These are phyloP conservation scores for Allium sativum DNA, from an alignment of 106 monocot genomes.

Conservation along the genomic window DNA sequence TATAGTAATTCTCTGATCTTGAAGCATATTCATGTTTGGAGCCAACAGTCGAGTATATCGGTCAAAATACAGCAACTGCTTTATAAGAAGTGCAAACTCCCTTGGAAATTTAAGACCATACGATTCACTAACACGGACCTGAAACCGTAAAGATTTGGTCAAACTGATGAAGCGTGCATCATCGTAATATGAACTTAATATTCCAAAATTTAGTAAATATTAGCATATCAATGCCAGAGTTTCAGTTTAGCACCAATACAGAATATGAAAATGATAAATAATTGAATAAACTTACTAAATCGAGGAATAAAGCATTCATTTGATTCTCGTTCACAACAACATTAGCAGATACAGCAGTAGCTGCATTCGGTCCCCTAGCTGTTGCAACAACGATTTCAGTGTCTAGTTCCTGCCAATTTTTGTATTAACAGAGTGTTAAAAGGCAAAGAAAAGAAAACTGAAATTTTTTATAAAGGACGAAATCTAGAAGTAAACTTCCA, in stretches of 20 bases:
- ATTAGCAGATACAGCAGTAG: slow-evolving; percentile 70
- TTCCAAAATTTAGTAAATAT: no score
- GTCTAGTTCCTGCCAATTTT: slow-evolving; percentile 56
- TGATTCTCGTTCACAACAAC: slow-evolving; percentile 77
- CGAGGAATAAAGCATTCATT: slow-evolving; percentile 95
- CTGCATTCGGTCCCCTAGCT: slow-evolving; percentile 45
- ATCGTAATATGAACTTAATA: not conserved
- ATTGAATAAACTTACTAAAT: slow-evolving; percentile 46
- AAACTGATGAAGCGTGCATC: not conserved
- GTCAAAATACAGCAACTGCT: slow-evolving; percentile 90
- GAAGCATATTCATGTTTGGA: slow-evolving; percentile 90
- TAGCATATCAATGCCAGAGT: no score
- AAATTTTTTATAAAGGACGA: no score
- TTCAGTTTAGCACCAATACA: no score
- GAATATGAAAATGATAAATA: no score
- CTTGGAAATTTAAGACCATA: slow-evolving; percentile 85
- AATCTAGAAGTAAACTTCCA: no score
- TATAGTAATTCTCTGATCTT: slow-evolving; percentile 66
- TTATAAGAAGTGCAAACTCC: slow-evolving; percentile 88
- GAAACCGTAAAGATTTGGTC: slow-evolving; percentile 8
- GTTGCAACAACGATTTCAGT: slow-evolving; percentile 84
- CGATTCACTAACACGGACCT: slow-evolving; percentile 88
- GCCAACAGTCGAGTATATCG: slow-evolving; percentile 81
- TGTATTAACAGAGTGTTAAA: no score
- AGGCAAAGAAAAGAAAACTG: no score